Conservation (phyloP, 2,329 filamentous ascomycete species). For the Trichoderma harzianum region DNA sequence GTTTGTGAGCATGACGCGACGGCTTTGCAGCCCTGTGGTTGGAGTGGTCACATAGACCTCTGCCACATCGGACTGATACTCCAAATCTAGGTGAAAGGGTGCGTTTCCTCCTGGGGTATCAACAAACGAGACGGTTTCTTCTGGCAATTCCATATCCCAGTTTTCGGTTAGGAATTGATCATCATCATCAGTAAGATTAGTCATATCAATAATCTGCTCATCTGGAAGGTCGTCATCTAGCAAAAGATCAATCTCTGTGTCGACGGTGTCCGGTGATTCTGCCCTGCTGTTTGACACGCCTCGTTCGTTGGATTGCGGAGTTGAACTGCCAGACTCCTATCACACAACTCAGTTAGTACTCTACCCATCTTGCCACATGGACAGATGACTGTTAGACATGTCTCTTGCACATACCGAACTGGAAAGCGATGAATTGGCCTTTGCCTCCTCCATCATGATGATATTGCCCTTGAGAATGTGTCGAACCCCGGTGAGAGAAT, state of each 20-base stretch:
- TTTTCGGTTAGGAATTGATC: background rate
- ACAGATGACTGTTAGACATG: background rate
- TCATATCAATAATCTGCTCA: background rate
- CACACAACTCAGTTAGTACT: background rate
- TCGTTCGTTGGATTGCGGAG: background rate
- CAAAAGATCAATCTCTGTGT: background rate
- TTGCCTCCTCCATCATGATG: background rate
- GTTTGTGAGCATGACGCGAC: conserved; percentile 25
- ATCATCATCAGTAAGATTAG: background rate
- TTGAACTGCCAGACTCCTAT: background rate
- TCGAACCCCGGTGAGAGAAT: background rate
- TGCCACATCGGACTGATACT: conserved; percentile 1
- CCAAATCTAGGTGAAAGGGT: background rate
- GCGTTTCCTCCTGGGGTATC: background rate
- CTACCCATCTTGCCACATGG: too few relatives aligned
- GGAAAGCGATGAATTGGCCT: background rate
- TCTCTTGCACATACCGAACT: background rate
- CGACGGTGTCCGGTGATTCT: background rate
- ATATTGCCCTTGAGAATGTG: conserved; percentile 2
- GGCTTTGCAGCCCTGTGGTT: conserved; percentile 17
- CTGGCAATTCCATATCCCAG: background rate
- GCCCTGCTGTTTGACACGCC: background rate
- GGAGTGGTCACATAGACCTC: background rate
- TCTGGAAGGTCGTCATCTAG: background rate
- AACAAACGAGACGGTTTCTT: background rate